Evolutionary conservation across 495 filamentous ascomycete species (phyloP), one percentile per base, ranked within the genome.

Genomic region (Hyaloscypha variabilis): DNA sequence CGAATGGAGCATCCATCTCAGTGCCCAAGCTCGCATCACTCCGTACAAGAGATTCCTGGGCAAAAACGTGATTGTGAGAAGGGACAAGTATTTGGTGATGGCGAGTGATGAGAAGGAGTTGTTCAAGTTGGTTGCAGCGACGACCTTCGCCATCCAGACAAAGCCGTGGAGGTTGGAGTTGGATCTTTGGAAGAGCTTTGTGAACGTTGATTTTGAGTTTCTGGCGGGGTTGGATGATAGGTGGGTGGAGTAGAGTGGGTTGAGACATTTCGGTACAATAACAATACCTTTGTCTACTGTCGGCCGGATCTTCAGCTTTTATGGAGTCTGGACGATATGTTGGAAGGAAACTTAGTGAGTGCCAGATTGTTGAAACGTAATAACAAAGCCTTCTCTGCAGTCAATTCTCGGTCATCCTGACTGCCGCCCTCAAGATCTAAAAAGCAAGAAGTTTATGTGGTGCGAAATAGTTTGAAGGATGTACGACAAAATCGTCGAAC

Each of bases 181-280:
- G 52, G 81, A 85, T 72, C 70, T 82, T 49, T 81, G 81, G 79
- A 80, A 79, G 73, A 84, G 81, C 61, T 85, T 82, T 68, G 67
- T 84, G 14, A 81, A 82, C 73, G 78, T 84, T 0, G 81, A 81
- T 54, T 0, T 46, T 17, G 6, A 46, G 39, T 46, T 46, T 46
- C 39, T 46, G 39, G 39, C 14, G 19, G 17, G 39, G 4, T 46
- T 46, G 39, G 39, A 46, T 46, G 17, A 46, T 17, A 46, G 19
- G 19, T 46, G 39, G 39, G 10, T 46, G 39, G 39, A 46, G 2
- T 46, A 46, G 19, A n/a, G 13, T 46, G 19, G 39, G 39, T 17
- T 46, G 3, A 17, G 6, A 14, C 19, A 36, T 36, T 5, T 36
- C 5, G 13, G 13, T 36, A 36, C 31, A 36, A 36, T 36, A 36